phyloP scores from a whole-genome alignment of 176 grass and related monocot species.

The Phyllostachys edulis region DNA sequence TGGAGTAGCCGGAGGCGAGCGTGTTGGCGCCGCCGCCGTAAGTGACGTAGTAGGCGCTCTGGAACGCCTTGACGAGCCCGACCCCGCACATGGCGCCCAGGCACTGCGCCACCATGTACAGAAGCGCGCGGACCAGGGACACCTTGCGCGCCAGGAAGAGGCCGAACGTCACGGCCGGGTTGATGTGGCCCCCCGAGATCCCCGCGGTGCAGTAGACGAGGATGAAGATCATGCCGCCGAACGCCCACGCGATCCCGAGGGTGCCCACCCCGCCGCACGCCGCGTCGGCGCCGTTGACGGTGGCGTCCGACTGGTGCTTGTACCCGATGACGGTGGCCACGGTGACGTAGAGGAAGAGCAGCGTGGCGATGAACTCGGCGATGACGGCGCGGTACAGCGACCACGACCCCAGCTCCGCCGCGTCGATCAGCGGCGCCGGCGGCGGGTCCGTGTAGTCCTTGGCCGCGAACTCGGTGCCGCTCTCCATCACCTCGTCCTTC shows the following conservation, averaged over 20 bases:
- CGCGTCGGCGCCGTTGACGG: slow-evolving; percentile 3
- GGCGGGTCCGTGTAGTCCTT: slow-evolving; percentile 96
- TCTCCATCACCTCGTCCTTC: slow-evolving; percentile 56
- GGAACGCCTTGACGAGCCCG: slow-evolving; percentile 84
- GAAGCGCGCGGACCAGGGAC: slow-evolving; percentile 75
- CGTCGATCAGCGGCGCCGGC: slow-evolving; percentile 65
- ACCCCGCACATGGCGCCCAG: slow-evolving; percentile 89
- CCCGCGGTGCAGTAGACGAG: slow-evolving; percentile 99
- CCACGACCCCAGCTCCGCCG: slow-evolving; percentile 70
- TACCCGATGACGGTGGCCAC: slow-evolving; percentile 89
- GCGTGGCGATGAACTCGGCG: slow-evolving; percentile 89
- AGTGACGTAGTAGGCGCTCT: slow-evolving; percentile 67
- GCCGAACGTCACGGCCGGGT: slow-evolving; percentile 91
- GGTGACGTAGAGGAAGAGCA: slow-evolving; percentile 90
- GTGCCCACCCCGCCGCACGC: slow-evolving; percentile 75
- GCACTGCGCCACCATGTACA: slow-evolving; percentile 93
- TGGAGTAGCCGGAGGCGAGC: slow-evolving; percentile 64
- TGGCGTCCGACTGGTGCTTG: slow-evolving; percentile 53
- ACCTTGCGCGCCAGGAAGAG: slow-evolving; percentile 85
- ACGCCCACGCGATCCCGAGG: slow-evolving; percentile 95
- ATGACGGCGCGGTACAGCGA: slow-evolving; percentile 87
- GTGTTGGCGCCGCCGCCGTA: slow-evolving; percentile 87
- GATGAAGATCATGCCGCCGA: slow-evolving; percentile 98
- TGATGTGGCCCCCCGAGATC: slow-evolving; percentile 93
- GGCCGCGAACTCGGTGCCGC: slow-evolving; percentile 50